Percentiles rank a stretch among this genome's conserved stretches.
Evolutionary conservation across 1,139 yeast genomes (phyloP).

Genomic region (Lodderomyces beijingensis): DNA sequence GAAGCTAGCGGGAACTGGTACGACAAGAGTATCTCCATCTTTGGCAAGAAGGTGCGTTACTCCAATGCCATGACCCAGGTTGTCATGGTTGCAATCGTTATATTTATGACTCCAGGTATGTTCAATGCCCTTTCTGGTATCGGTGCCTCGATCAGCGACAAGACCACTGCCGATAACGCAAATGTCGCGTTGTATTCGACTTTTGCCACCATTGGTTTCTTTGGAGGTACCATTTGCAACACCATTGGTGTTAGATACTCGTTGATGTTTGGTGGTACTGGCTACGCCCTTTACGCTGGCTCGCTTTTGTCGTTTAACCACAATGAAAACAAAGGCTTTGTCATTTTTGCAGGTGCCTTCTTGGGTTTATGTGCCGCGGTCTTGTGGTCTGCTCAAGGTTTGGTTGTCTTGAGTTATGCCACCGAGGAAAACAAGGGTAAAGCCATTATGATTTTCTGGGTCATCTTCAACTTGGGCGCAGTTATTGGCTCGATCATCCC

Average conservation of each 20-base stretch:
- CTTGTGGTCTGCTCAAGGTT: conserved; percentile 62
- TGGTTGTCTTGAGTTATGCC: conserved; percentile 55
- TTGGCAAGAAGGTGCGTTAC: conserved; percentile 18
- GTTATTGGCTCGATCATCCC: conserved; percentile 56
- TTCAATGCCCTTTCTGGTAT: conserved; percentile 54
- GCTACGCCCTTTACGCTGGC: conserved; percentile 53
- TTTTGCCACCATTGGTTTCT: conserved; percentile 55
- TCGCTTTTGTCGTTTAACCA: conserved; percentile 47
- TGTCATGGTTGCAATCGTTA: conserved; percentile 44
- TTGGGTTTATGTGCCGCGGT: conserved; percentile 55
- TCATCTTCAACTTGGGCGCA: conserved; percentile 61
- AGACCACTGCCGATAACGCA: conserved; percentile 46
- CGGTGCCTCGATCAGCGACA: conserved; percentile 44
- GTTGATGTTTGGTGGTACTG: conserved; percentile 51
- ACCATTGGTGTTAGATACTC: conserved; percentile 46
- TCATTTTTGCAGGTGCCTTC: conserved; percentile 56
- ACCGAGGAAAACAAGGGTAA: conserved; percentile 52
- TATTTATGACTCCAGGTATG: conserved; percentile 53
- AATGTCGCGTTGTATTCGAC: conserved; percentile 53
- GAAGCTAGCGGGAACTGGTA: conserved; percentile 38
- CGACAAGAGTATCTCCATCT: conserved; percentile 22
- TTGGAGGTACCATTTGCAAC: conserved; percentile 58
- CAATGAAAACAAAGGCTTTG: conserved; percentile 48
- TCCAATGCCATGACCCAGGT: conserved; percentile 44
- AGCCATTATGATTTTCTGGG: conserved; percentile 57